Conservation (phyloP, 352 stramenopile genomes). For the Phytopythium oedochilum region DNA sequence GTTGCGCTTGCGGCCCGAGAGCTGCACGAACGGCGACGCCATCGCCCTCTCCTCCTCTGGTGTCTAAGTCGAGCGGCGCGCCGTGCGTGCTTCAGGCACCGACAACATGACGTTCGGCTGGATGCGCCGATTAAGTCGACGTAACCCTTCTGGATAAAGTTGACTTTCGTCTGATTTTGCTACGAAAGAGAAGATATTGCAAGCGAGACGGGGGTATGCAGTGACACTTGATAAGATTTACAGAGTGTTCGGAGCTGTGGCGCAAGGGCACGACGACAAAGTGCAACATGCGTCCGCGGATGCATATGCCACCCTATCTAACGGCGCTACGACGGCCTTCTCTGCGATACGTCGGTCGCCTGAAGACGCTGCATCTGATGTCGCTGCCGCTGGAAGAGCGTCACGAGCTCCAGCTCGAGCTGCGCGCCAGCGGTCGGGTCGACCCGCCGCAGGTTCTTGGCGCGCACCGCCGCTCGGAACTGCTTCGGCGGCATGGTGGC, state of each 20-base stretch:
- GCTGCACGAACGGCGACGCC: not conserved
- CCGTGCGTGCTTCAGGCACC: not conserved
- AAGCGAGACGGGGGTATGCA: not conserved
- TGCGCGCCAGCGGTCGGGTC: constrained; percentile 26
- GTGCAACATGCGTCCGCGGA: not conserved
- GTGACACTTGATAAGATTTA: not conserved
- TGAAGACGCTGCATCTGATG: not conserved
- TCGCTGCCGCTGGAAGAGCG: constrained; percentile 40
- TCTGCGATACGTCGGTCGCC: not conserved
- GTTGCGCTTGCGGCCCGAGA: constrained; percentile 6
- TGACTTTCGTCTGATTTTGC: too few species aligned
- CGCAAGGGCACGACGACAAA: not conserved
- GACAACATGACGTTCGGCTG: not conserved
- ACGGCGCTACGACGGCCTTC: not conserved
- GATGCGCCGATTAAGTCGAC: not conserved
- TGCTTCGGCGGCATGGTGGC: constrained; percentile 38
- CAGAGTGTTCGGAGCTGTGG: not conserved
- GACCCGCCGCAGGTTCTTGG: constrained; percentile 37
- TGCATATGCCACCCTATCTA: not conserved
- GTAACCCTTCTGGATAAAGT: not conserved
- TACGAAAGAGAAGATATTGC: not conserved
- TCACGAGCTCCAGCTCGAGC: constrained; percentile 36
- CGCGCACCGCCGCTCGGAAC: constrained; percentile 48
- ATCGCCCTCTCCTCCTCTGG: not conserved
- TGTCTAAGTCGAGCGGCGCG: not conserved